Conservation (phyloP, 2,329 filamentous ascomycete species). For the Gremmenia infestans region DNA sequence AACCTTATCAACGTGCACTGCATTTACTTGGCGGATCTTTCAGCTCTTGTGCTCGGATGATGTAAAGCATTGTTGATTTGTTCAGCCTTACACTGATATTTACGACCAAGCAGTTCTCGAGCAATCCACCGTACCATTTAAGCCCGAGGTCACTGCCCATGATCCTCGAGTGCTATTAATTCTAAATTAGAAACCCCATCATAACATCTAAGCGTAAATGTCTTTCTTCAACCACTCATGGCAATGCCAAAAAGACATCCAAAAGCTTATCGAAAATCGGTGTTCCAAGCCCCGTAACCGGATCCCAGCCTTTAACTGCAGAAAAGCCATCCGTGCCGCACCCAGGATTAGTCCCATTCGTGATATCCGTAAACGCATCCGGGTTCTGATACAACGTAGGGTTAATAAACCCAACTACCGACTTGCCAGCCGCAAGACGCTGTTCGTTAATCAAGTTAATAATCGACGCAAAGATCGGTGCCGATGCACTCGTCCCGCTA, state of each 20-base stretch:
- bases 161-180: too few relatives aligned
- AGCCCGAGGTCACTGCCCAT: too few relatives aligned
- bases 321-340: conserved; percentile 32
- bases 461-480: conserved; percentile 37
- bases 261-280: conserved; percentile 46
- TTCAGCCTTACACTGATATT: too few relatives aligned
- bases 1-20: too few relatives aligned
- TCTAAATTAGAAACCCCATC: too few relatives aligned
- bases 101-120: too few relatives aligned
- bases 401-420: conserved; percentile 39
- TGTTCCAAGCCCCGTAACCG: conserved; percentile 38
- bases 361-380: conserved; percentile 31
- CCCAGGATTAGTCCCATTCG: conserved; percentile 23
- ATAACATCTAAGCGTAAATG: too few relatives aligned
- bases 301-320: conserved; percentile 29
- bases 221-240: conserved; percentile 1
- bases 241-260: conserved; percentile 8
- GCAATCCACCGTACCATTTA: too few relatives aligned
- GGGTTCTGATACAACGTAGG: conserved; percentile 30
- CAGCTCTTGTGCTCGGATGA: too few relatives aligned
- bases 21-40: too few relatives aligned
- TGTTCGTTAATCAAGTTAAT: conserved; percentile 40
- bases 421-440: conserved; percentile 34
- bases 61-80: too few relatives aligned
- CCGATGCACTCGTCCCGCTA: conserved; percentile 45